phyloP scores from a whole-genome alignment of 805 yeast species.

The Candida nanaspora region DNA sequence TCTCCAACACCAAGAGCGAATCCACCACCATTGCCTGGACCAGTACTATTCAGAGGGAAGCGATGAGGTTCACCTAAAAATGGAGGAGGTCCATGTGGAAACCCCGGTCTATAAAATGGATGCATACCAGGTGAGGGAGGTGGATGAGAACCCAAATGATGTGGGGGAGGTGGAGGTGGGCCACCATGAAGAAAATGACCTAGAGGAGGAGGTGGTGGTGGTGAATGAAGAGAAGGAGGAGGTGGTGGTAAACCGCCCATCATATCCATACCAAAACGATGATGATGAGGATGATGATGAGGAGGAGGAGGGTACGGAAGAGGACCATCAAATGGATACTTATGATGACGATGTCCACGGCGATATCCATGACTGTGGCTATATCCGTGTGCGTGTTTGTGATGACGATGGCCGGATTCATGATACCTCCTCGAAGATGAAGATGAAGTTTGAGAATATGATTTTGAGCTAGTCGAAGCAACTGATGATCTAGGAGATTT shows the following conservation, averaged over 20 bases:
- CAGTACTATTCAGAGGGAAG: too few relatives aligned
- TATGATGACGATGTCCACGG: conserved; percentile 3
- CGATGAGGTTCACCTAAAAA: too few relatives aligned
- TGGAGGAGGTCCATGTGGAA: too few relatives aligned
- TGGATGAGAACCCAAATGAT: conserved; percentile 2
- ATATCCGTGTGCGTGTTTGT: not conserved
- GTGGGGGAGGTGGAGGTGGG: conserved; percentile 3
- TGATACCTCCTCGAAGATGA: not conserved
- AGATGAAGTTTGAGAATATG: too few relatives aligned
- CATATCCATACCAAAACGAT: not conserved
- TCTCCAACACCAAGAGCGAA: too few relatives aligned
- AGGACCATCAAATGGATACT: conserved; percentile 3
- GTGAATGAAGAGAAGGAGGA: conserved; percentile 1
- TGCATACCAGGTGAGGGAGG: conserved; percentile 6
- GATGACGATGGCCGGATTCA: not conserved
- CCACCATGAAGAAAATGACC: not conserved
- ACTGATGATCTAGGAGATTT: too few relatives aligned
- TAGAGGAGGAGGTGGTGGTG: not conserved
- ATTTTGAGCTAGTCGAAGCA: too few relatives aligned
- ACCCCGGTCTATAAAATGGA: not conserved
- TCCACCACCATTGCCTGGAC: too few relatives aligned
- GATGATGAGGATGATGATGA: not conserved
- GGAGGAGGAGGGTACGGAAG: conserved; percentile 4
- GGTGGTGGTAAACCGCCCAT: not conserved
- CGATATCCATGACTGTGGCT: conserved; percentile 1